Conservation (phyloP, 768 basidiomycete species). For the Clavulina sp. region DNA sequence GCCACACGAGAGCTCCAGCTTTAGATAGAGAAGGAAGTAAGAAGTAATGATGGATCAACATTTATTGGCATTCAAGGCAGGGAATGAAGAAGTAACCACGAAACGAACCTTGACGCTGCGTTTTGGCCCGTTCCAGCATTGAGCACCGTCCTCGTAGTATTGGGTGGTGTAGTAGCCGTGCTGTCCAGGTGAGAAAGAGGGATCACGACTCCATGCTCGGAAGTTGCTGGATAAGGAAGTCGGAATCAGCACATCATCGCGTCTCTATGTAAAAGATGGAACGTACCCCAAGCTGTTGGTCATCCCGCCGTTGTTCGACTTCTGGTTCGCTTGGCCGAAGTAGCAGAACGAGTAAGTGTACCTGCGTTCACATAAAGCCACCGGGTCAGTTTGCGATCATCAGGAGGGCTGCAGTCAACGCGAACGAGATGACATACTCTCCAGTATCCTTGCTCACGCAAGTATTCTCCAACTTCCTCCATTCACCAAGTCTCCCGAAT, state of each 20-base stretch:
- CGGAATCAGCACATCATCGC: not conserved
- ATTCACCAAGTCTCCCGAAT: constrained; percentile 74
- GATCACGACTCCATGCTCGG: constrained; percentile 56
- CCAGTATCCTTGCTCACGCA: constrained; percentile 73
- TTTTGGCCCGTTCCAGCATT: constrained; percentile 94
- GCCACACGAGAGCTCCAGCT: constrained; percentile 77
- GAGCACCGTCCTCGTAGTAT: constrained; percentile 63
- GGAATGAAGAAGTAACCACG: too few relatives aligned
- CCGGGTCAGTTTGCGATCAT: not conserved
- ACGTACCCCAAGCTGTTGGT: constrained; percentile 70
- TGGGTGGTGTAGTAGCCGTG: constrained; percentile 68
- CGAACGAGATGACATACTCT: constrained; percentile 46
- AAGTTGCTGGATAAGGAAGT: constrained; percentile 37
- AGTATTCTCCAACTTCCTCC: constrained; percentile 79
- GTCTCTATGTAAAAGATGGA: not conserved
- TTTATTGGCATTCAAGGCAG: too few relatives aligned
- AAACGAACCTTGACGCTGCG: constrained; percentile 56
- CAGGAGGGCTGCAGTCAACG: not conserved
- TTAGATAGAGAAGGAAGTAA: not conserved
- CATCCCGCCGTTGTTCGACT: constrained; percentile 60
- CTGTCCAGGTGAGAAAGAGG: constrained; percentile 38
- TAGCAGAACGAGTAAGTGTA: constrained; percentile 92
- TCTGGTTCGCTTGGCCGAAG: constrained; percentile 78
- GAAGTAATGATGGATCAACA: not conserved
- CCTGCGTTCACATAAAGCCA: constrained; percentile 23